Evolutionary conservation across 352 stramenopile genomes (phyloP).

Genomic region (Blastocystis sp.): DNA sequence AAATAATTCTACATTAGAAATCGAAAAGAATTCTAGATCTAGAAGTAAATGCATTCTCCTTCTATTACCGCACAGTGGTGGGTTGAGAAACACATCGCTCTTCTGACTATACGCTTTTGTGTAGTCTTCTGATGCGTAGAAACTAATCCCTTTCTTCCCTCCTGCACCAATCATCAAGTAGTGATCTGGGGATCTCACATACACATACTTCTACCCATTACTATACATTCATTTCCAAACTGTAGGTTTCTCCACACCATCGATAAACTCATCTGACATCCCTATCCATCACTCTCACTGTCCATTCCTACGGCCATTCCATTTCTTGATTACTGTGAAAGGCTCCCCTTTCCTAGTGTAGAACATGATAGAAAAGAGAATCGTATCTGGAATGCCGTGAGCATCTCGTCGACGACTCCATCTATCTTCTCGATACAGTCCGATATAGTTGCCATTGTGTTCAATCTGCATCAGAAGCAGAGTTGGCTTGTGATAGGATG

Average conservation of each 20-base stretch:
- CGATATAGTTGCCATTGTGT: slow-evolving; percentile 31
- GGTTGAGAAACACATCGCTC: slow-evolving; percentile 47
- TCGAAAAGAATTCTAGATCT: slow-evolving; percentile 55
- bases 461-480: slow-evolving; percentile 40
- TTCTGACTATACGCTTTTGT: slow-evolving; percentile 48
- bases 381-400: not conserved
- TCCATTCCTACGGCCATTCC: not conserved
- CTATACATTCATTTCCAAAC: not conserved
- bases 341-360: not conserved
- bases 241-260: slow-evolving; percentile 52
- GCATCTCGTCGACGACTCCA: not conserved
- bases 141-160: slow-evolving; percentile 40
- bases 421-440: slow-evolving; percentile 31
- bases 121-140: slow-evolving; percentile 49
- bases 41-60: not conserved
- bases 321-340: not conserved
- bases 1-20: slow-evolving; percentile 38
- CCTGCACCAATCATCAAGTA: slow-evolving; percentile 48
- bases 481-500: not conserved
- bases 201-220: slow-evolving; percentile 49
- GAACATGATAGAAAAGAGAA: slow-evolving; percentile 39
- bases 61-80: slow-evolving; percentile 20
- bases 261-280: slow-evolving; percentile 7
- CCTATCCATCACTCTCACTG: not conserved
- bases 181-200: not conserved